Evolutionary conservation across 768 basidiomycete species (phyloP).

Genomic region (Suillus subalutaceus): DNA sequence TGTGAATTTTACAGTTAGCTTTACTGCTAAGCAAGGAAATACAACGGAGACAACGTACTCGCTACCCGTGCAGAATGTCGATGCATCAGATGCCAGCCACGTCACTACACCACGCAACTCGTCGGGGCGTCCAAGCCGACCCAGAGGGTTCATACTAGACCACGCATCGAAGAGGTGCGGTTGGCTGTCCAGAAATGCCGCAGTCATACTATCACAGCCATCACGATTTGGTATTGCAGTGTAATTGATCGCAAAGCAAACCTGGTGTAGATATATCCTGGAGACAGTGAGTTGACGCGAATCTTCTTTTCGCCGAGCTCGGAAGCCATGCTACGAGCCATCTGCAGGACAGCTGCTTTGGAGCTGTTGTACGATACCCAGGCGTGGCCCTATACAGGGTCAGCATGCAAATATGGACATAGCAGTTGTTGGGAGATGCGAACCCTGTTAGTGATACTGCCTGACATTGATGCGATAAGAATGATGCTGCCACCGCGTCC

Average conservation of each 20-base stretch:
- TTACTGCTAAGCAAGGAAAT: background rate
- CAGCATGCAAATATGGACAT: slow-evolving; percentile 3
- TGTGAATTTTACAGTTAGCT: slow-evolving; percentile 5
- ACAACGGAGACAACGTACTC: slow-evolving; percentile 52
- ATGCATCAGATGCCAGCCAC: slow-evolving; percentile 78
- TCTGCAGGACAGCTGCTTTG: slow-evolving; percentile 79
- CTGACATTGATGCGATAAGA: slow-evolving; percentile 62
- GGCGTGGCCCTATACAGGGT: slow-evolving; percentile 57
- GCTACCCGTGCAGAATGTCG: slow-evolving; percentile 80
- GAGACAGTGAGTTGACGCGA: slow-evolving; percentile 75
- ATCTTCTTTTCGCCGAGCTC: slow-evolving; percentile 70
- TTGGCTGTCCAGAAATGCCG: slow-evolving; percentile 65
- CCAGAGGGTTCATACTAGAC: slow-evolving; percentile 70
- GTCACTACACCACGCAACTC: slow-evolving; percentile 71
- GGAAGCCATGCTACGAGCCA: slow-evolving; percentile 82
- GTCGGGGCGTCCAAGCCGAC: slow-evolving; percentile 69
- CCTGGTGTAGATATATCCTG: slow-evolving; percentile 77
- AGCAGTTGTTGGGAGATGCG: slow-evolving; percentile 9
- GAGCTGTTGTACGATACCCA: slow-evolving; percentile 80
- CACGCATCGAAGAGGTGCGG: slow-evolving; percentile 67
- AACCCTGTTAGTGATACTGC: slow-evolving; percentile 73
- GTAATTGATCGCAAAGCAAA: slow-evolving; percentile 28
- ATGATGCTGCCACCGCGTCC: slow-evolving; percentile 56
- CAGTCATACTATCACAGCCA: slow-evolving; percentile 61
- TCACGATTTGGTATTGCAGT: background rate